Evolutionary conservation across 306 rosid species (phyloP).

Genomic region (Prunus salicina): DNA sequence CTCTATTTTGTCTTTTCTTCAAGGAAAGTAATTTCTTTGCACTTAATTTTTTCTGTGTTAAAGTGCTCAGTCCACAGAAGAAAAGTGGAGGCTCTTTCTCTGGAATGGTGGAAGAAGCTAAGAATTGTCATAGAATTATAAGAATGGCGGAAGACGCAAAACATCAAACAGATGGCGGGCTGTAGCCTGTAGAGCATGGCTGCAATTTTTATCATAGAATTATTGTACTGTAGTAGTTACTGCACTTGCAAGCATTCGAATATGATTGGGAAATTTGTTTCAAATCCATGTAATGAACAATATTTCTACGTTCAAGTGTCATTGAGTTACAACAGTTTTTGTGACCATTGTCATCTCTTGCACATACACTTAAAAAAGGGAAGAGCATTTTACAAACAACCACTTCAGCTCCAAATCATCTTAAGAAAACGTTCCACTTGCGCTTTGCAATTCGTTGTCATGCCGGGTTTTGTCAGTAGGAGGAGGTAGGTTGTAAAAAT

Average conservation of each 20-base stretch:
- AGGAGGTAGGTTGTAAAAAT: constrained; percentile 54
- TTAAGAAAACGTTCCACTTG: constrained; percentile 14
- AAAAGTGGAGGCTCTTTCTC: too few relatives aligned
- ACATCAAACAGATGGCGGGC: too few relatives aligned
- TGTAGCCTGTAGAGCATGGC: too few relatives aligned
- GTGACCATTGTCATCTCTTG: not conserved
- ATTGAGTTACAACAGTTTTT: not conserved
- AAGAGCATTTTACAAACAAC: not conserved
- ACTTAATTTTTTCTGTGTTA: too few relatives aligned
- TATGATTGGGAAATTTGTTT: not conserved
- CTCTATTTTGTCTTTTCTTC: too few relatives aligned
- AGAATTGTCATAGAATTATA: too few relatives aligned
- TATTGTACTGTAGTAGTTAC: too few relatives aligned
- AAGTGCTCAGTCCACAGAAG: too few relatives aligned
- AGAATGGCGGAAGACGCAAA: too few relatives aligned
- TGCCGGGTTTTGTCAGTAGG: constrained; percentile 18
- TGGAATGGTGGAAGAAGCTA: too few relatives aligned
- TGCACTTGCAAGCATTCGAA: not conserved
- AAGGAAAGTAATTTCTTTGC: too few relatives aligned
- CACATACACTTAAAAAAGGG: not conserved
- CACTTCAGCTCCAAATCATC: constrained; percentile 8
- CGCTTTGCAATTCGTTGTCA: constrained; percentile 28
- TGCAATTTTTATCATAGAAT: too few relatives aligned
- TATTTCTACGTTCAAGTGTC: not conserved
- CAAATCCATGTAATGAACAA: not conserved